phyloP scores from a whole-genome alignment of 2,329 filamentous ascomycete species.

The Cladobotryum protrusum region DNA sequence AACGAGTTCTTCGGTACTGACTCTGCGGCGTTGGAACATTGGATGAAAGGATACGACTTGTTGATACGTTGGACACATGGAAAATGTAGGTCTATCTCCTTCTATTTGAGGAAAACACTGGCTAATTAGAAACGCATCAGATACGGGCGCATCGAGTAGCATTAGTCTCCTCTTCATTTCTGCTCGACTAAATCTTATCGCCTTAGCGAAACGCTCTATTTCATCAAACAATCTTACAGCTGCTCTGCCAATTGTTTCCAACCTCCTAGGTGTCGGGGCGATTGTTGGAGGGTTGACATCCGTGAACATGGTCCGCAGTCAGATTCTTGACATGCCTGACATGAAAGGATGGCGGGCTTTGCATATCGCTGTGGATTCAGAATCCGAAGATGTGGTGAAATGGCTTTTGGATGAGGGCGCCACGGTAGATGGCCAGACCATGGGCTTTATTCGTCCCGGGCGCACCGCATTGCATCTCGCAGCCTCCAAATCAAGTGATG shows the following conservation, averaged over 20 bases:
- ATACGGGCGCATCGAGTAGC: background rate
- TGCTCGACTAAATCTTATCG: constrained; percentile 1
- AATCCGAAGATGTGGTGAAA: constrained; percentile 2
- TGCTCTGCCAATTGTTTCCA: too few species aligned
- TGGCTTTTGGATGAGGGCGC: background rate
- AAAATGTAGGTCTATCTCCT: background rate
- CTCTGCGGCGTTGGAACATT: background rate
- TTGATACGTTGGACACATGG: background rate
- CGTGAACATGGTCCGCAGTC: background rate
- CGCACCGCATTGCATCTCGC: constrained; percentile 1
- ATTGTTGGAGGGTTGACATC: background rate
- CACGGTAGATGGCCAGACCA: background rate
- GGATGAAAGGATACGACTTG: background rate
- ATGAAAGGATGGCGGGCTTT: constrained; percentile 1
- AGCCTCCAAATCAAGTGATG: background rate
- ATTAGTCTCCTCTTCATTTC: constrained; percentile 3
- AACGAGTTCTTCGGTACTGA: background rate
- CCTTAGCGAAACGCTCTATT: background rate
- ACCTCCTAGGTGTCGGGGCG: too few species aligned
- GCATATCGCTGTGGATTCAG: constrained; percentile 1
- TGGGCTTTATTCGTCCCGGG: background rate
- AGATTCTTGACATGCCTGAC: background rate
- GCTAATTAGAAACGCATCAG: background rate
- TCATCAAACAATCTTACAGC: background rate
- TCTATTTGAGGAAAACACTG: background rate